A percentile compares a stretch with the other conserved stretches of the same genome.
These are phyloP conservation scores for Myriosclerotinia curreyana DNA, from an alignment of 2,329 filamentous ascomycete genomes.

Conservation along the genomic window DNA sequence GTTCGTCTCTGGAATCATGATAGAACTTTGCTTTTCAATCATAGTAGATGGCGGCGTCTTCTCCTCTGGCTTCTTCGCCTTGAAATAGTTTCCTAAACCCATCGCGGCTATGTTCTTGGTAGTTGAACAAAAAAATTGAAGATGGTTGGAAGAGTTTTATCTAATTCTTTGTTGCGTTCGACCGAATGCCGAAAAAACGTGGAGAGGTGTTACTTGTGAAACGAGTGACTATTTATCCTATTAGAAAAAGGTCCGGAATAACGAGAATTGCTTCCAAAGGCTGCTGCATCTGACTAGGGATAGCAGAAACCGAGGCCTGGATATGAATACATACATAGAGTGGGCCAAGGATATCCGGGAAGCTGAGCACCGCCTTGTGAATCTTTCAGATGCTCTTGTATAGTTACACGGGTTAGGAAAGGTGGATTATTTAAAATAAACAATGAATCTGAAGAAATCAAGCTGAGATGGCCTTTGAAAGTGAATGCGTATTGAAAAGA, in stretches of 20 bases:
- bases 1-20: slow-evolving; percentile 30
- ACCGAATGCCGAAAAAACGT: background rate
- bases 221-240: background rate
- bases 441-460: background rate
- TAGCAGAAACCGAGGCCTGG: background rate
- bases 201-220: slow-evolving; percentile 1
- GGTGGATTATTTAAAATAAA: background rate
- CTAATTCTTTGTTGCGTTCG: background rate
- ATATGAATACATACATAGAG: slow-evolving; percentile 16
- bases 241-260: background rate
- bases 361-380: background rate
- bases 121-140: background rate
- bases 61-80: slow-evolving; percentile 47
- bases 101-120: slow-evolving; percentile 43
- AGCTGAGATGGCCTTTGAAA: background rate
- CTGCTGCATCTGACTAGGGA: slow-evolving; percentile 2
- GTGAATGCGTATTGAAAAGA: background rate
- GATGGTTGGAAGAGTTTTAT: background rate
- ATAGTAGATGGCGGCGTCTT: slow-evolving; percentile 40
- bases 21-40: slow-evolving; percentile 43
- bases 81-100: slow-evolving; percentile 63
- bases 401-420: background rate
- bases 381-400: background rate
- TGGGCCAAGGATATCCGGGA: background rate
- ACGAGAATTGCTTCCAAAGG: background rate